phyloP scores from a whole-genome alignment of 192 early-diverging fungal genomes.

The Gamsiella multidivaricata region DNA sequence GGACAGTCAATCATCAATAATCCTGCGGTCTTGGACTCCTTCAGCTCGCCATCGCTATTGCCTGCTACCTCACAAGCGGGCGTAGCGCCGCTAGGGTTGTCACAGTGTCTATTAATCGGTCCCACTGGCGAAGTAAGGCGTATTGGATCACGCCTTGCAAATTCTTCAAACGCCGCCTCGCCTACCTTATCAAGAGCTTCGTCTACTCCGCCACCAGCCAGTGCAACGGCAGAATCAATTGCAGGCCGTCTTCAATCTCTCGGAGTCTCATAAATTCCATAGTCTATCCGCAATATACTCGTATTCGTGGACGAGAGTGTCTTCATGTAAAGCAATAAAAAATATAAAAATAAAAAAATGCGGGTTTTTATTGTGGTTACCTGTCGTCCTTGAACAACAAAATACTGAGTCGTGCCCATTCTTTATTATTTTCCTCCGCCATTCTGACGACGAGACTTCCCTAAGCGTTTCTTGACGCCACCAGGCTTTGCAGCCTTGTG shows the following conservation, averaged over 20 bases:
- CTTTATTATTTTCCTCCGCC: conserved; percentile 22
- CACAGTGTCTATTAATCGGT: conserved; percentile 64
- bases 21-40: background rate
- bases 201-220: background rate
- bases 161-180: conserved; percentile 4
- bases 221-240: background rate
- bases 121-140: conserved; percentile 62
- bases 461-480: conserved; percentile 39
- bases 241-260: background rate
- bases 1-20: conserved; percentile 3
- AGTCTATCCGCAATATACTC: background rate
- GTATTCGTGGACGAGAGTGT: no score
- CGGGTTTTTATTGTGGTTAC: no score
- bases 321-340: no score
- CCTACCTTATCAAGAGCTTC: conserved; percentile 2
- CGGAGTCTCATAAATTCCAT: conserved; percentile 6
- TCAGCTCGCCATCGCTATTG: background rate
- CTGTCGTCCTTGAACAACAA: no score
- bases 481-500: conserved; percentile 30
- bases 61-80: background rate
- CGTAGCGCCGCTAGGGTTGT: conserved; percentile 33
- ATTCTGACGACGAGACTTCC: conserved; percentile 53
- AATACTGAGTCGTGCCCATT: background rate
- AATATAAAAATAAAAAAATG: no score
- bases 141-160: conserved; percentile 21